Percentiles rank a stretch among this genome's conserved stretches.
These are phyloP conservation scores for Ganoderma lucidum DNA, from an alignment of 1,284 basidiomycete genomes.

Conservation along the genomic window DNA sequence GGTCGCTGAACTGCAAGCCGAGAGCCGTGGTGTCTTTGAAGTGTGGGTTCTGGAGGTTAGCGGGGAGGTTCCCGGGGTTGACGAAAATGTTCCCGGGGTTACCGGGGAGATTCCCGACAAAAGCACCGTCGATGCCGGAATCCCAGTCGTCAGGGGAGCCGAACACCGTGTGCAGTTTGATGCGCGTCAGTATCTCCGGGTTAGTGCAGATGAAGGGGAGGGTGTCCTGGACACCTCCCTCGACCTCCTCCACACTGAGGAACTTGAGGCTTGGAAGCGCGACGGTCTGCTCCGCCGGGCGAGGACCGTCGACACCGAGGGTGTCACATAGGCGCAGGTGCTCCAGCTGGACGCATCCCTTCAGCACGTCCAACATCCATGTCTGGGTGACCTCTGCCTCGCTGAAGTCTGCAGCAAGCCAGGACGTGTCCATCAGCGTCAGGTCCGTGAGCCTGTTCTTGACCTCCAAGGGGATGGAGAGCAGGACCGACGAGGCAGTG, in stretches of 20 bases:
- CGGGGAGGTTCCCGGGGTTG: not conserved
- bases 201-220: not conserved
- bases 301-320: not conserved
- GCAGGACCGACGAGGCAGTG: not conserved
- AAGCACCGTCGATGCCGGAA: not conserved
- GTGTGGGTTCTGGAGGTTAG: not conserved
- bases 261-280: not conserved
- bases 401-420: not conserved
- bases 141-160: not conserved
- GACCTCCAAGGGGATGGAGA: not conserved
- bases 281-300: not conserved
- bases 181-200: not conserved
- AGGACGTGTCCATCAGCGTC: not conserved
- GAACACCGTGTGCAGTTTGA: not conserved
- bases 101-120: not conserved
- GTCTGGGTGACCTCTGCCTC: not conserved
- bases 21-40: not conserved
- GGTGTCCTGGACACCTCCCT: not conserved
- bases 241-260: not conserved
- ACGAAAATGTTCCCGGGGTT: not conserved
- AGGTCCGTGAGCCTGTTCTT: not conserved
- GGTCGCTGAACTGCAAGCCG: not conserved
- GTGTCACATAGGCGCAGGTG: not conserved
- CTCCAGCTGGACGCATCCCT: not conserved
- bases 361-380: not conserved